Conservation (phyloP, 208 protist species). For the Crithidia acanthocephali region DNA sequence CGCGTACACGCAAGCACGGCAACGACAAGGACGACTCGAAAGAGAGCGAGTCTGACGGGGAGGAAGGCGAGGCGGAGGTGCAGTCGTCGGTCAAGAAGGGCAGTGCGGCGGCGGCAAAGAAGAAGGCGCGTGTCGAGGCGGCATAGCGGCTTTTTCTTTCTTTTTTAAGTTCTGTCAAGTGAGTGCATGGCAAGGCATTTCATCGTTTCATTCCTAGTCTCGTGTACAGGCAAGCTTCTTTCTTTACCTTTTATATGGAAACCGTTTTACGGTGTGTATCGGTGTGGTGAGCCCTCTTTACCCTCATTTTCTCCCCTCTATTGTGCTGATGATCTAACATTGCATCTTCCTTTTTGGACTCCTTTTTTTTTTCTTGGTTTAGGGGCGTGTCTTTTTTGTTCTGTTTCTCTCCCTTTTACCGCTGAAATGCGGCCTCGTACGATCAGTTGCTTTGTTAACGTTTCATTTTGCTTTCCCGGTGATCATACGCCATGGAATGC, state of each 20-base stretch:
- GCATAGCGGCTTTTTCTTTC: neutral
- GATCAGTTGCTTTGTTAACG: slow-evolving; percentile 15
- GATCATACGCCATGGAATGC: neutral
- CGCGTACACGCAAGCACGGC: slow-evolving; percentile 48
- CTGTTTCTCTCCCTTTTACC: neutral
- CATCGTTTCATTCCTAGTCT: too few relatives aligned
- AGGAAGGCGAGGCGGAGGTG: slow-evolving; percentile 1
- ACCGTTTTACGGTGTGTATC: too few relatives aligned
- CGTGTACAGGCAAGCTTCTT: too few relatives aligned
- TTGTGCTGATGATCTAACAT: too few relatives aligned
- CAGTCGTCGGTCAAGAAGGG: neutral
- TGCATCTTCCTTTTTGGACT: too few relatives aligned
- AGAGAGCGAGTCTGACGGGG: slow-evolving; percentile 19
- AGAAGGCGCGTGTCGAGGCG: slow-evolving; percentile 37
- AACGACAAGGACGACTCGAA: slow-evolving; percentile 27
- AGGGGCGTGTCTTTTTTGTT: neutral
- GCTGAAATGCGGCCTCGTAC: neutral
- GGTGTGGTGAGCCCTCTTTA: too few relatives aligned
- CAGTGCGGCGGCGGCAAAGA: neutral
- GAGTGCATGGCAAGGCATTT: too few relatives aligned
- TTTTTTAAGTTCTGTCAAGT: too few relatives aligned
- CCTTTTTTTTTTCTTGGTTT: slow-evolving; percentile 1
- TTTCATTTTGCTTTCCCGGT: slow-evolving; percentile 14
- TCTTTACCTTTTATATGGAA: too few relatives aligned
- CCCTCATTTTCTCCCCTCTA: too few relatives aligned